phyloP scores from a whole-genome alignment of 1,284 basidiomycete species.

The Heterobasidion irregulare region DNA sequence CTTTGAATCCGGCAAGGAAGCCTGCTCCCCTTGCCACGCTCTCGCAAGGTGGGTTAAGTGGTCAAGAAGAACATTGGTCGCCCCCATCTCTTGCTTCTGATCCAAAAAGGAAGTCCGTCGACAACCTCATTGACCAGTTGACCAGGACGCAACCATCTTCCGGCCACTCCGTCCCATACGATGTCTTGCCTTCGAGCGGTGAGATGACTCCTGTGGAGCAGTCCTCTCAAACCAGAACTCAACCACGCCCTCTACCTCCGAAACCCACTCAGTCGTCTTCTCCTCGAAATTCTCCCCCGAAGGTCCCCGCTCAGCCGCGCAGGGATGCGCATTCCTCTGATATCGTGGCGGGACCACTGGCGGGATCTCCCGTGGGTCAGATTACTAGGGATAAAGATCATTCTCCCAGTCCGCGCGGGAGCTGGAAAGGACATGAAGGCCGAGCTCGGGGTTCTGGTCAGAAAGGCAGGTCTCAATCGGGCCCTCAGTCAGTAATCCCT shows the following conservation, averaged over 20 bases:
- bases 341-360: slow-evolving; percentile 28
- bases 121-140: slow-evolving; percentile 67
- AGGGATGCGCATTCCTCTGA: slow-evolving; percentile 23
- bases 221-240: slow-evolving; percentile 33
- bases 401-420: slow-evolving; percentile 53
- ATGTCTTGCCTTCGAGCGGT: slow-evolving; percentile 32
- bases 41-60: slow-evolving; percentile 31
- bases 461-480: slow-evolving; percentile 43
- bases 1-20: slow-evolving; percentile 51
- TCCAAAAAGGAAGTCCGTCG: slow-evolving; percentile 70
- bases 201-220: slow-evolving; percentile 40
- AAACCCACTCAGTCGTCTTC: slow-evolving; percentile 45
- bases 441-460: slow-evolving; percentile 27
- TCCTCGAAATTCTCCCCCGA: slow-evolving; percentile 59
- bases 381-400: slow-evolving; percentile 56
- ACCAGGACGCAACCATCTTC: slow-evolving; percentile 42
- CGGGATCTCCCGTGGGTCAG: slow-evolving; percentile 31
- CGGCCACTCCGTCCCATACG: slow-evolving; percentile 29
- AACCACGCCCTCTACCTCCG: slow-evolving; percentile 39
- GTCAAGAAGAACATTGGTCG: slow-evolving; percentile 44
- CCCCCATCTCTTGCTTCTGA: slow-evolving; percentile 37
- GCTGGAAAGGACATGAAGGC: slow-evolving; percentile 27
- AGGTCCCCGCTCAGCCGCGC: slow-evolving; percentile 22
- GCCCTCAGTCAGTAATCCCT: slow-evolving; percentile 36
- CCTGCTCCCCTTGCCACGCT: slow-evolving; percentile 30